phyloP scores from a whole-genome alignment of 2,329 filamentous ascomycete species.

The Cyphellophora europaea region DNA sequence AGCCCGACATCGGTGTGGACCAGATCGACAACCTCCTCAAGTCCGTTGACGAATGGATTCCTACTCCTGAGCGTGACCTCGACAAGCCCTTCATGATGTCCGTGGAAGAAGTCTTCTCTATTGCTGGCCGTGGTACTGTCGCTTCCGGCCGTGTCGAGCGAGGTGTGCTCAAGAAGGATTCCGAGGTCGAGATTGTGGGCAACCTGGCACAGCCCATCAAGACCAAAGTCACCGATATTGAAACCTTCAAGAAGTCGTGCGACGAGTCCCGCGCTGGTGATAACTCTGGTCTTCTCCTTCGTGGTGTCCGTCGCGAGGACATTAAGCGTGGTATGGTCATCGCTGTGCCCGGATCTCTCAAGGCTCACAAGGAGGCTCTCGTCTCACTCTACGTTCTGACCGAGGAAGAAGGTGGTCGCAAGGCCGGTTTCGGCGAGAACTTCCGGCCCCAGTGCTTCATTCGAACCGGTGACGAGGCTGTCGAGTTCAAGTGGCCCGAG shows the following conservation, averaged over 20 bases:
- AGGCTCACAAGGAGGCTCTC: conserved; percentile 85
- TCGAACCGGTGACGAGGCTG: conserved; percentile 72
- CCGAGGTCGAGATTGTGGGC: conserved; percentile 89
- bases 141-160: conserved; percentile 96
- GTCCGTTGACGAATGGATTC: conserved; percentile 92
- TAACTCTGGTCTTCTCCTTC: conserved; percentile 94
- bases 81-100: conserved; percentile 99
- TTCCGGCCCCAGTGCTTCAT: conserved; percentile 96
- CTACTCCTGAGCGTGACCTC: conserved; percentile 82
- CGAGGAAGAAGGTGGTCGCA: conserved; percentile 96
- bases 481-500: conserved; percentile 77
- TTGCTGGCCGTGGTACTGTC: conserved; percentile 89
- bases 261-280: conserved; percentile 93
- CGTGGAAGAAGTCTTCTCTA: conserved; percentile 86
- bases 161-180: conserved; percentile 84
- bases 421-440: conserved; percentile 91
- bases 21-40: conserved; percentile 89
- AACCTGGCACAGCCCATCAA: conserved; percentile 76
- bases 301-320: conserved; percentile 93
- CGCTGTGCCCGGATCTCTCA: conserved; percentile 70
- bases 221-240: conserved; percentile 99
- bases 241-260: conserved; percentile 99
- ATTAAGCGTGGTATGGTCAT: conserved; percentile 92
- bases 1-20: conserved; percentile 72
- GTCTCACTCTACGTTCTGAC: conserved; percentile 92